Percentiles rank a stretch among this genome's conserved stretches.
These are phyloP conservation scores for Saccharomycopsis phalli DNA, from an alignment of 1,139 yeast genomes.

Conservation along the genomic window DNA sequence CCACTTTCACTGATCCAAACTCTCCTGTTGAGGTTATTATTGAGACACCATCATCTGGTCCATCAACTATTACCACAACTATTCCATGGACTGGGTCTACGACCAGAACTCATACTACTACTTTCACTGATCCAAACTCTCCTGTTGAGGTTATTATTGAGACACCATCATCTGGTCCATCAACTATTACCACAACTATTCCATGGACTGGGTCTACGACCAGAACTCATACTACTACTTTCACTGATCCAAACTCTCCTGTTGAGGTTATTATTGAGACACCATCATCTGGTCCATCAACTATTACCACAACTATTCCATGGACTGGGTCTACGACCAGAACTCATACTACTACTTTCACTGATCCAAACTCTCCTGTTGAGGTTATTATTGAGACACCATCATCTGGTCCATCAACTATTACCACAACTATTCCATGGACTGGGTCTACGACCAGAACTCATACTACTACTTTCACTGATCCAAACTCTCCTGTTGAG, in stretches of 20 bases:
- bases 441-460: conserved; percentile 4
- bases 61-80: conserved; percentile 5
- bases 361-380: not conserved
- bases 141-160: conserved; percentile 3
- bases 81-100: conserved; percentile 5
- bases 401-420: not conserved
- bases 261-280: conserved; percentile 5
- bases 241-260: not conserved
- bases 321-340: conserved; percentile 3
- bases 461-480: not conserved
- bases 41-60: conserved; percentile 9
- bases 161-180: conserved; percentile 1
- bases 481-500: conserved; percentile 2
- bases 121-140: conserved; percentile 1
- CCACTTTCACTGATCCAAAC: conserved; percentile 3
- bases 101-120: not conserved
- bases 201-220: conserved; percentile 3
- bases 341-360: not conserved
- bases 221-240: not conserved
- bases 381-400: conserved; percentile 6
- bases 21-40: conserved; percentile 4
- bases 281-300: not conserved
- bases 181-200: conserved; percentile 1
- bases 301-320: conserved; percentile 10
- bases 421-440: conserved; percentile 6